Evolutionary conservation across 257 asterid species (phyloP), one percentile per base, ranked within the genome.

Genomic region (Gentiana macrophylla): DNA sequence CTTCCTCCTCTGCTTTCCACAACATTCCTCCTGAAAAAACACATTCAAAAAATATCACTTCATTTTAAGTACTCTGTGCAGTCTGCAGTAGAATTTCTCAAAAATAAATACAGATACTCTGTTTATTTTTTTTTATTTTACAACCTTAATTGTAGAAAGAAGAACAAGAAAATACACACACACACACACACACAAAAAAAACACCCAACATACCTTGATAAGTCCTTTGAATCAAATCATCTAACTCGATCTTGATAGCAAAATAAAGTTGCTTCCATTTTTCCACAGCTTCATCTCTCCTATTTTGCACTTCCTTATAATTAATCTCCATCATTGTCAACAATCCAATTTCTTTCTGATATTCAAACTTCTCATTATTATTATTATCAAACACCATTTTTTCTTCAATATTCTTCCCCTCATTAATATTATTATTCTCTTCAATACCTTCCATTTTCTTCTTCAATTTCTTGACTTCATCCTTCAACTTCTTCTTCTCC

Each of bases 201-300:
- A 24, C 24, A 24, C 24, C 24, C 24, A 24, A 24, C 24, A 24
- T 24, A 78, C 89, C 89, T 81, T 72, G 84, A 53, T 61, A 77
- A 6, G 95, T 80, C 37, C 74, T 68, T 34, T 67, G 80, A 55
- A 90, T 90, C n/a, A 90, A 96, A 65, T 82, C 73, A 65, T 90
- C 98, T 53, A 90, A 94, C 81, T 90, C 98, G 53, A 72, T 47
- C 68, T 90, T 90, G 72, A 90, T 75, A 0, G 91, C 83, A 68
- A 84, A 81, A 59, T 90, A 90, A 48, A 90, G 94, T 61, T 82
- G 79, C 38, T 86, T 90, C 98, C 98, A 86, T 63, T 80, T 91
- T 65, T 84, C 89, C 5, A 77, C 65, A 3, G 94, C 80, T 44
- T 79, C 81, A 50, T 86, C 93, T 70, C 91, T 71, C 55, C 61